Percentiles rank a stretch among this genome's conserved stretches.
Conservation (phyloP, 1,284 basidiomycete genomes). For the Fistulina hepatica region DNA sequence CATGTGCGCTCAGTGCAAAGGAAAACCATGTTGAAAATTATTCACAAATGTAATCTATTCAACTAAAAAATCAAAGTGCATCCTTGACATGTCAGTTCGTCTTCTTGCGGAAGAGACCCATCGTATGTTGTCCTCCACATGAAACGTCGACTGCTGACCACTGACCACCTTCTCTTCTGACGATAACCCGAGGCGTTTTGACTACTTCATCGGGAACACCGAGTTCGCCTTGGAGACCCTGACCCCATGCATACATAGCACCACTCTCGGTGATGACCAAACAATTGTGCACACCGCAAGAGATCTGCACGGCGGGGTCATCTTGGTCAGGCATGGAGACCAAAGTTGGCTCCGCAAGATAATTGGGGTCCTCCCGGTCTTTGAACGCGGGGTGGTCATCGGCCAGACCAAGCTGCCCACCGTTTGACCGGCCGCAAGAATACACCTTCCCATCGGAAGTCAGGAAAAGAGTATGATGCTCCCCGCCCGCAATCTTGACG, state of each 20-base stretch:
- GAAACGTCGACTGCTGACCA: conserved; percentile 51
- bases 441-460: conserved; percentile 77
- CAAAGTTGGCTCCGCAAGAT: conserved; percentile 50
- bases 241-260: conserved; percentile 80
- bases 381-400: conserved; percentile 48
- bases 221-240: conserved; percentile 64
- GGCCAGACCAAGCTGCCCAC: conserved; percentile 66
- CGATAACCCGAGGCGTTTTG: conserved; percentile 48
- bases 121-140: conserved; percentile 63
- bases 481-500: conserved; percentile 65
- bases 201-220: conserved; percentile 53
- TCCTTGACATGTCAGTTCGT: no score
- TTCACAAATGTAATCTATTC: no score
- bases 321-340: conserved; percentile 59
- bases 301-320: conserved; percentile 67
- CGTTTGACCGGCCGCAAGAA: conserved; percentile 71
- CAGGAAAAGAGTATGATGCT: conserved; percentile 83
- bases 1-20: no score
- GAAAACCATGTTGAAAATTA: no score
- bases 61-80: no score
- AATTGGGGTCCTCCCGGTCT: conserved; percentile 40
- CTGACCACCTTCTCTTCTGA: conserved; percentile 55
- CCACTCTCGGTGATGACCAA: conserved; percentile 72
- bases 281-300: conserved; percentile 73
- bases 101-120: conserved; percentile 59